These are phyloP conservation scores for Cryptococcus amylolentus DNA, from an alignment of 1,284 basidiomycete species.

Conservation along the genomic window DNA sequence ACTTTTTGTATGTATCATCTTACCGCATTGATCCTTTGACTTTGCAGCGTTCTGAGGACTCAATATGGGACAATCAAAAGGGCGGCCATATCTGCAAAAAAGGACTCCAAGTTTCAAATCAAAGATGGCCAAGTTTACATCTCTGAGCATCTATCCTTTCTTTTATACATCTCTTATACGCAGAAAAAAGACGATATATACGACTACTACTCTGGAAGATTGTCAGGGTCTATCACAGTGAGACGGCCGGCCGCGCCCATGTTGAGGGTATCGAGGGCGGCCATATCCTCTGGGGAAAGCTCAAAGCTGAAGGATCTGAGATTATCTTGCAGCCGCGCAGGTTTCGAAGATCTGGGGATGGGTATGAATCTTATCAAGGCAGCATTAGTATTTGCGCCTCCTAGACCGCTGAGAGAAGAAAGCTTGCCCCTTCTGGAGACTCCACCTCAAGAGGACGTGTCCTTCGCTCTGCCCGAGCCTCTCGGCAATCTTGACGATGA, in stretches of 20 bases:
- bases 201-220: constrained; percentile 1
- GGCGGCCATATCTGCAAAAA: neutral
- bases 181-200: too few species aligned
- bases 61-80: neutral
- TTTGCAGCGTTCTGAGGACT: too few species aligned
- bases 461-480: constrained; percentile 65
- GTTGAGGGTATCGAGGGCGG: constrained; percentile 55
- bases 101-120: neutral
- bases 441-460: constrained; percentile 78
- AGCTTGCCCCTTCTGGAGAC: constrained; percentile 69
- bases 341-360: constrained; percentile 68
- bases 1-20: too few species aligned
- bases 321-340: constrained; percentile 65
- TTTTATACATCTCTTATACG: too few species aligned
- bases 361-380: constrained; percentile 57
- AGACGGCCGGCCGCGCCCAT: constrained; percentile 57
- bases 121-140: neutral
- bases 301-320: constrained; percentile 66
- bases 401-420: constrained; percentile 55
- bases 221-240: constrained; percentile 59
- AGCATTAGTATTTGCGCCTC: too few species aligned
- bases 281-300: constrained; percentile 62
- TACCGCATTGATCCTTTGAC: too few species aligned
- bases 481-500: constrained; percentile 56
- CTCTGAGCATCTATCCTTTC: too few species aligned